Conservation (phyloP, 2,329 filamentous ascomycete genomes). For the Pseudocercospora eumusae region DNA sequence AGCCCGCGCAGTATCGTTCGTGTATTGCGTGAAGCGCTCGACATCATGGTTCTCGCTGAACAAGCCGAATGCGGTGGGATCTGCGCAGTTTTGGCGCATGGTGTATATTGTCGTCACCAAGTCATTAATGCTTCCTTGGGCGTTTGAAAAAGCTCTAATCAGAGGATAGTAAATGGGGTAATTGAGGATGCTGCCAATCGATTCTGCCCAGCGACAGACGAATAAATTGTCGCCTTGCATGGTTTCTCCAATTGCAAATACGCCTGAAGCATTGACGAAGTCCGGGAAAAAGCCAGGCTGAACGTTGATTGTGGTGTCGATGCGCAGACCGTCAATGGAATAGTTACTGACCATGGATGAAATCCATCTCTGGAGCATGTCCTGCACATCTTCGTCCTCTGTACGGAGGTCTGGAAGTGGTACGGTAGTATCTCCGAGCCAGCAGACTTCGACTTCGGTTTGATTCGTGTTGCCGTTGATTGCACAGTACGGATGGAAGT, state of each 20-base stretch:
- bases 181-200: constrained; percentile 43
- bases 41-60: constrained; percentile 49
- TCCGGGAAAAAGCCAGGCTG: constrained; percentile 41
- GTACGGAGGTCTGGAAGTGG: constrained; percentile 52
- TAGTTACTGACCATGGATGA: constrained; percentile 47
- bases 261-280: constrained; percentile 40
- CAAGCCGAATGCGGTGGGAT: constrained; percentile 42
- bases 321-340: constrained; percentile 44
- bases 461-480: constrained; percentile 55
- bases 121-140: constrained; percentile 41
- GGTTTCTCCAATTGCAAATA: constrained; percentile 45
- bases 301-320: constrained; percentile 45
- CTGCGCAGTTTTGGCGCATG: constrained; percentile 41
- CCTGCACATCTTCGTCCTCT: constrained; percentile 44
- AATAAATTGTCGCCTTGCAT: constrained; percentile 37
- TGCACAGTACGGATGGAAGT: constrained; percentile 63
- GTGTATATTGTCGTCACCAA: constrained; percentile 41
- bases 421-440: constrained; percentile 54
- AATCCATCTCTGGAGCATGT: constrained; percentile 48
- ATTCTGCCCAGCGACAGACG: constrained; percentile 42
- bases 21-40: constrained; percentile 43
- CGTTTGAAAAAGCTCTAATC: constrained; percentile 42
- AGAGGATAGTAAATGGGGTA: constrained; percentile 45
- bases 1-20: constrained; percentile 41
- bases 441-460: constrained; percentile 48